phyloP scores from a whole-genome alignment of 805 yeast genomes.

The Ogataea glucozyma region DNA sequence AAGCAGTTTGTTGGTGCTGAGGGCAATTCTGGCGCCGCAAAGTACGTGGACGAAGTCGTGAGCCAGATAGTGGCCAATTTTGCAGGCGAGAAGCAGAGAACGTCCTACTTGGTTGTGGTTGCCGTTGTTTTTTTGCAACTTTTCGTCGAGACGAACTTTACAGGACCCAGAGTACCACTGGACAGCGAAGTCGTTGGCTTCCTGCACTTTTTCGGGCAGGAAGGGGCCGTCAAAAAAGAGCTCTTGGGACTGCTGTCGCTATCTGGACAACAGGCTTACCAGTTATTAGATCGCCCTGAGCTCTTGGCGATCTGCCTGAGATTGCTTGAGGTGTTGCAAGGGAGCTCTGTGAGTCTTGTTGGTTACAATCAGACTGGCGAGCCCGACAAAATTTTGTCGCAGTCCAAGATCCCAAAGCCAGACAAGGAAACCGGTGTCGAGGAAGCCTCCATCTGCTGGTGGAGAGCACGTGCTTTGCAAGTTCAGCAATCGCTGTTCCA shows the following conservation, averaged over 20 bases:
- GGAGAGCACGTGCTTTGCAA: slow-evolving; percentile 71
- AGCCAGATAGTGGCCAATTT: slow-evolving; percentile 8
- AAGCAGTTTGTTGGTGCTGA: slow-evolving; percentile 2
- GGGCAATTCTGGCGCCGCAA: slow-evolving; percentile 3
- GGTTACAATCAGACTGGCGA: slow-evolving; percentile 12
- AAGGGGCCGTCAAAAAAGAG: slow-evolving; percentile 15
- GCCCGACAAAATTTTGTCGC: slow-evolving; percentile 26
- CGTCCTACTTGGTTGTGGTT: slow-evolving; percentile 33
- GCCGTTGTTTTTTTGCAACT: slow-evolving; percentile 66
- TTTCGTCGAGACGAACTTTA: slow-evolving; percentile 74
- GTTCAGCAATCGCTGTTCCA: slow-evolving; percentile 63
- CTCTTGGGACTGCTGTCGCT: slow-evolving; percentile 22
- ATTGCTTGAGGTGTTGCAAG: slow-evolving; percentile 43
- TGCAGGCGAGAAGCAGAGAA: slow-evolving; percentile 21
- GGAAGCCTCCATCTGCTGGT: slow-evolving; percentile 61
- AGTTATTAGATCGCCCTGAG: slow-evolving; percentile 52
- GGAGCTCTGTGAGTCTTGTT: slow-evolving; percentile 26
- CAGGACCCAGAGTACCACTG: slow-evolving; percentile 69
- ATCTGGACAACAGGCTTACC: slow-evolving; percentile 70
- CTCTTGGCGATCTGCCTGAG: slow-evolving; percentile 45
- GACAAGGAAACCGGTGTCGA: slow-evolving; percentile 33
- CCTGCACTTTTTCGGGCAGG: slow-evolving; percentile 16
- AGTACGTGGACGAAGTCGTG: slow-evolving; percentile 6
- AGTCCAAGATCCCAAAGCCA: slow-evolving; percentile 19
- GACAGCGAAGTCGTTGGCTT: slow-evolving; percentile 18